phyloP scores from a whole-genome alignment of 2,329 filamentous ascomycete genomes.

The Botrytis aclada region DNA sequence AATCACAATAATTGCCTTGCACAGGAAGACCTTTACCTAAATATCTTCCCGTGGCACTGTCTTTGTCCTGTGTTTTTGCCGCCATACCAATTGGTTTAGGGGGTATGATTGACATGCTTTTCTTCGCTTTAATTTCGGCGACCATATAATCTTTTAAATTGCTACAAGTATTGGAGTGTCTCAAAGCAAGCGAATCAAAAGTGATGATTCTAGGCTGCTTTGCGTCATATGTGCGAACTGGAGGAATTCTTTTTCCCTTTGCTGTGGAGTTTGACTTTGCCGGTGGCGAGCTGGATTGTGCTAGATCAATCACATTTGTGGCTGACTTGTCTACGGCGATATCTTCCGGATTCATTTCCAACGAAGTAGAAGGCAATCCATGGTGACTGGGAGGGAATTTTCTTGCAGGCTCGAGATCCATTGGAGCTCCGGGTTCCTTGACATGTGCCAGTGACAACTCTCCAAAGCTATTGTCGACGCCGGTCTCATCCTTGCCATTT shows the following conservation, averaged over 20 bases:
- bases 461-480: not conserved
- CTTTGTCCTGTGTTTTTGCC: slow-evolving; percentile 47
- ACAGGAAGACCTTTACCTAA: slow-evolving; percentile 57
- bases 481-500: not conserved
- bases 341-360: not conserved
- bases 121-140: slow-evolving; percentile 67
- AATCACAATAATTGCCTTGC: slow-evolving; percentile 85
- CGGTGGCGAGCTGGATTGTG: slow-evolving; percentile 5
- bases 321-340: not conserved
- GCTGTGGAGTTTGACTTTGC: slow-evolving; percentile 32
- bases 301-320: slow-evolving; percentile 2
- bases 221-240: slow-evolving; percentile 45
- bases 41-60: not conserved
- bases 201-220: slow-evolving; percentile 72
- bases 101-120: slow-evolving; percentile 37
- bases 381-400: not conserved
- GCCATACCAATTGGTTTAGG: slow-evolving; percentile 53
- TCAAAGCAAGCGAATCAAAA: slow-evolving; percentile 74
- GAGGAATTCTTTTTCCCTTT: slow-evolving; percentile 32
- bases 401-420: not conserved
- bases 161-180: slow-evolving; percentile 61
- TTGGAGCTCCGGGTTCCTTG: not conserved
- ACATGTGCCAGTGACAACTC: not conserved
- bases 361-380: not conserved
- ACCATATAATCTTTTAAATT: slow-evolving; percentile 74